Evolutionary conservation across 1,139 yeast species (phyloP).

Genomic region (Protomyces inundatus): DNA sequence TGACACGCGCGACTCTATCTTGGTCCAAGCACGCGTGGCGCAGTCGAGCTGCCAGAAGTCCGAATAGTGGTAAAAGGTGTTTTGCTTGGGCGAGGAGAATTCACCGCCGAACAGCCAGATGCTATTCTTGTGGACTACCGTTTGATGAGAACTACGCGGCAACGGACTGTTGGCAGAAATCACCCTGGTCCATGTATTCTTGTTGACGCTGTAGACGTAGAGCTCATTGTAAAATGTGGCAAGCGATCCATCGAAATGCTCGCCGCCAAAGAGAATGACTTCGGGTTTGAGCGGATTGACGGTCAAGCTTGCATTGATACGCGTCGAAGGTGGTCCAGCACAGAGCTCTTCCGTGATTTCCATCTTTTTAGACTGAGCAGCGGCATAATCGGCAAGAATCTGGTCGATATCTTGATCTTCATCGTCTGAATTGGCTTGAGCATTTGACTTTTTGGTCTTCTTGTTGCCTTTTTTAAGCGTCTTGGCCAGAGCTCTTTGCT

Average conservation of each 20-base stretch:
- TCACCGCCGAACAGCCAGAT: constrained; percentile 91
- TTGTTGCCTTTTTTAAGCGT: constrained; percentile 71
- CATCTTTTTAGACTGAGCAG: constrained; percentile 63
- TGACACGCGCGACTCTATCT: constrained; percentile 65
- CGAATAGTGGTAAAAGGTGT: constrained; percentile 91
- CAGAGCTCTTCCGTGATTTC: constrained; percentile 60
- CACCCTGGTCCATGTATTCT: constrained; percentile 73
- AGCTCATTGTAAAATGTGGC: constrained; percentile 79
- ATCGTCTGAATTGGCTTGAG: constrained; percentile 47
- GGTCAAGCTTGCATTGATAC: constrained; percentile 70
- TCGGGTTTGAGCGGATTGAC: constrained; percentile 62
- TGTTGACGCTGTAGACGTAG: constrained; percentile 65
- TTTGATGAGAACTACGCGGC: constrained; percentile 89
- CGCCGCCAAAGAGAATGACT: constrained; percentile 85
- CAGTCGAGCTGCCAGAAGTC: constrained; percentile 93
- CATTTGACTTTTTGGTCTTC: constrained; percentile 64
- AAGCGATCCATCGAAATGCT: constrained; percentile 51
- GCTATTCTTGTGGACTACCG: constrained; percentile 86
- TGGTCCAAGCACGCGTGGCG: constrained; percentile 81
- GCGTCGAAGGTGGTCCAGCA: constrained; percentile 52
- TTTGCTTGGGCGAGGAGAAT: constrained; percentile 92
- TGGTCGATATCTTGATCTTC: constrained; percentile 87
- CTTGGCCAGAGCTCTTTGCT: constrained; percentile 66
- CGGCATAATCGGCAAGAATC: constrained; percentile 58
- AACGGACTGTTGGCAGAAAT: constrained; percentile 82